Percentiles rank a stretch among this genome's conserved stretches.
phyloP scores from a whole-genome alignment of 164 flowering plant species.

The Magnolia sinica region DNA sequence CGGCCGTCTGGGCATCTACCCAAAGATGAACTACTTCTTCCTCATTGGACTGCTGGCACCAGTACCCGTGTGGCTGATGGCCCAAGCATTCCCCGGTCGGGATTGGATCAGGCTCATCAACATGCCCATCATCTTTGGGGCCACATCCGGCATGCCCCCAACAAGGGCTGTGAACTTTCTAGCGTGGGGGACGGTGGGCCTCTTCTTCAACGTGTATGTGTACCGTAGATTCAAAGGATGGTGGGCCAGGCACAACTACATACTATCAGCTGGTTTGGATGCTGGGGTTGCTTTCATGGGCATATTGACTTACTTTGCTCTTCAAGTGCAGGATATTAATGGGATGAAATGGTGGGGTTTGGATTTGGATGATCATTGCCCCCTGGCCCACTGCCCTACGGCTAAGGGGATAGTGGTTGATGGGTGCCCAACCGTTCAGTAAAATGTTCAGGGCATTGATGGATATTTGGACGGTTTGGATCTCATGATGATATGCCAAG shows the following conservation, averaged over 20 bases:
- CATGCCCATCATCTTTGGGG: slow-evolving; percentile 53
- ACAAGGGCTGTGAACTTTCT: slow-evolving; percentile 47
- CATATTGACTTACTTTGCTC: slow-evolving; percentile 32
- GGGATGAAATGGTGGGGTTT: slow-evolving; percentile 65
- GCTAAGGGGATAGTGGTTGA: slow-evolving; percentile 34
- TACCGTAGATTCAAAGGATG: slow-evolving; percentile 47
- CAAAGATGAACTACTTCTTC: slow-evolving; percentile 37
- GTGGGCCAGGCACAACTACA: slow-evolving; percentile 76
- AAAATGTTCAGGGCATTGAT: neutral
- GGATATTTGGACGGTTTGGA: no score
- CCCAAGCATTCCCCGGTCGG: slow-evolving; percentile 37
- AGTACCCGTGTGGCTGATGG: slow-evolving; percentile 40
- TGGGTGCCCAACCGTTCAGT: slow-evolving; percentile 3
- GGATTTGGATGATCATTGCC: slow-evolving; percentile 41
- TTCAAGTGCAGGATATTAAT: slow-evolving; percentile 26
- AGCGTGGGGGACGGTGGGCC: slow-evolving; percentile 50
- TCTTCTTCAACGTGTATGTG: slow-evolving; percentile 48
- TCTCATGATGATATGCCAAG: no score
- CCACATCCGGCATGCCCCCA: slow-evolving; percentile 39
- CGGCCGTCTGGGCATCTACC: slow-evolving; percentile 33
- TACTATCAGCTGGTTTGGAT: slow-evolving; percentile 62
- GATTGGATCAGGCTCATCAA: slow-evolving; percentile 56
- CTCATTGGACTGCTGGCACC: slow-evolving; percentile 47
- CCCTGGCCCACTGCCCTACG: slow-evolving; percentile 57
- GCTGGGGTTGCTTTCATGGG: slow-evolving; percentile 70